Evolutionary conservation across 257 asterid species (phyloP).

Genomic region (Knoxia roxburghii): DNA sequence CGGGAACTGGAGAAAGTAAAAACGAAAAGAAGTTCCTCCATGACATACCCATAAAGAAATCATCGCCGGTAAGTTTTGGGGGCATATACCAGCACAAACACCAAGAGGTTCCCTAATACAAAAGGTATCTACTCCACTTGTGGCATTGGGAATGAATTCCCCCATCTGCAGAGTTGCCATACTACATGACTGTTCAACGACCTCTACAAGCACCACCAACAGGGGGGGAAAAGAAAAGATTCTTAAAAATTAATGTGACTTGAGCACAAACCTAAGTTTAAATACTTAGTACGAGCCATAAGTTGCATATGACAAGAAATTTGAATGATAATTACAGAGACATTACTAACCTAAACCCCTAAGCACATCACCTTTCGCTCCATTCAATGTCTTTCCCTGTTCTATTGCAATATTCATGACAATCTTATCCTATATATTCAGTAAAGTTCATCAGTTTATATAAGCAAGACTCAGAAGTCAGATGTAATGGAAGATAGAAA

Average conservation of each 20-base stretch:
- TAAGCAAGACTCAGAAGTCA: background rate
- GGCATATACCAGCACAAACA: constrained; percentile 50
- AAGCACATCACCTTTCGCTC: constrained; percentile 38
- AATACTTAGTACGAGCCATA: background rate
- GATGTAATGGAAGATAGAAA: background rate
- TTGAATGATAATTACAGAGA: background rate
- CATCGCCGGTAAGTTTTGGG: constrained; percentile 29
- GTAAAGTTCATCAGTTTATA: constrained; percentile 13
- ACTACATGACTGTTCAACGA: constrained; percentile 44
- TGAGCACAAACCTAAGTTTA: constrained; percentile 5
- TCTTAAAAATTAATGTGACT: background rate
- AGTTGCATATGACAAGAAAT: background rate
- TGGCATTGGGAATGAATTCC: constrained; percentile 34
- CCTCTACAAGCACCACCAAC: constrained; percentile 29
- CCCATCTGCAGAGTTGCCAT: constrained; percentile 38
- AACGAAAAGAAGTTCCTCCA: background rate
- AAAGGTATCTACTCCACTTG: constrained; percentile 35
- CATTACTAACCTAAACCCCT: constrained; percentile 38
- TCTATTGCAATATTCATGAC: constrained; percentile 33
- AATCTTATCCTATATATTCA: constrained; percentile 32
- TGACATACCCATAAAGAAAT: constrained; percentile 38
- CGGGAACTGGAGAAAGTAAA: background rate
- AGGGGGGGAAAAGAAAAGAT: background rate
- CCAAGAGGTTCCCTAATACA: constrained; percentile 46
- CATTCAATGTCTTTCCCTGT: constrained; percentile 36